These are phyloP conservation scores for Erodium texanum DNA, from an alignment of 441 rosid genomes.

Conservation along the genomic window DNA sequence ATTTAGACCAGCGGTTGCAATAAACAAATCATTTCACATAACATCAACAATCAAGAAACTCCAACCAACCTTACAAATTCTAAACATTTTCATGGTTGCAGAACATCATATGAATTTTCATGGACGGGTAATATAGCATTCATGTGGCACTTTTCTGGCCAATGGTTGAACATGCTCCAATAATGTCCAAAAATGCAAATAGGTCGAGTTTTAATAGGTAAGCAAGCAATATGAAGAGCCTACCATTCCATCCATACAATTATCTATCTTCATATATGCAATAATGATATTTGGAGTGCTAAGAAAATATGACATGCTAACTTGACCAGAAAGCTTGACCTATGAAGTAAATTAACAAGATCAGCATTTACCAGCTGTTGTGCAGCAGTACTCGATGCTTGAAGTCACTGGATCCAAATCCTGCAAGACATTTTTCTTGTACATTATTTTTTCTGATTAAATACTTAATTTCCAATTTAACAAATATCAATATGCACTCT, in stretches of 20 bases:
- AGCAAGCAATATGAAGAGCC: not conserved
- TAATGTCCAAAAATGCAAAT: not conserved
- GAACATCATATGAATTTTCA: too few relatives aligned
- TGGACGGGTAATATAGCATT: too few relatives aligned
- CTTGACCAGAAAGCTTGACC: constrained; percentile 13
- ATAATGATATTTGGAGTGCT: not conserved
- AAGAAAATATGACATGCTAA: not conserved
- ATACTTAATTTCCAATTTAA: not conserved
- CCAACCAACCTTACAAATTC: not conserved
- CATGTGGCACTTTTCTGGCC: not conserved
- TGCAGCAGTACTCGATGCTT: constrained; percentile 59
- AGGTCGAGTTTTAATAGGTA: not conserved
- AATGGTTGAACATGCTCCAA: not conserved
- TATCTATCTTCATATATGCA: not conserved
- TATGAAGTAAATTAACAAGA: constrained; percentile 8
- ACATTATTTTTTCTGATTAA: not conserved
- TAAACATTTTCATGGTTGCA: not conserved
- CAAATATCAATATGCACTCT: not conserved
- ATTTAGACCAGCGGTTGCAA: not conserved
- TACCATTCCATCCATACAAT: not conserved
- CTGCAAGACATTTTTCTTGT: constrained; percentile 22
- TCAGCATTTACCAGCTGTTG: constrained; percentile 67
- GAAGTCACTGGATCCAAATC: constrained; percentile 72
- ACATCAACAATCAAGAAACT: constrained; percentile 9
- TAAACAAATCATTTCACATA: constrained; percentile 9